Evolutionary conservation across 306 rosid genomes (phyloP), one percentile per base, ranked within the genome.

Genomic region (Sindora glabra): DNA sequence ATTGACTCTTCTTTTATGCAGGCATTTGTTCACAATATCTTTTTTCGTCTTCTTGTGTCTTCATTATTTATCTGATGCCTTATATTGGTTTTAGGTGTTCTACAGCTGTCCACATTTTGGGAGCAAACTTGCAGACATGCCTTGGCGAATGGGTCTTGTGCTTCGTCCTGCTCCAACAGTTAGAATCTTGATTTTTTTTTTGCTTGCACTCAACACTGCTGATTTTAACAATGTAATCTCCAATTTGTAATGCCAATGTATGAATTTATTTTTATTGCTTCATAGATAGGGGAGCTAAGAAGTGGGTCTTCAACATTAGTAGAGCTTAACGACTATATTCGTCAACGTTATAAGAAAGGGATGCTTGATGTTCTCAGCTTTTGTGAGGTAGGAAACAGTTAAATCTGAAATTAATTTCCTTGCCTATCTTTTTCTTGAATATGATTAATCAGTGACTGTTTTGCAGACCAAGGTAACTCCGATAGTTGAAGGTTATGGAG

Each of bases 81-180:
- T 64, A 30, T 30, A 64, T 48, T 68, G 74, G 44, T 48, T 74
- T 76, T 73, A 92, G 99, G 89, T 89, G 69, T 92, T 88, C 80
- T 92, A 92, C 56, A 89, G 99, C 81, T 92, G 99, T 77, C 99
- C 99, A 22, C 99, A 92, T 76, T 92, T 89, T 52, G 99, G 99
- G 61, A 92, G 99, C 90, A 92, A 82, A 78, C 90, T 92, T 45
- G 99, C 99, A 46, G 99, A 92, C 64, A 84, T 88, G 92, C 99
- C 99, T 49, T 88, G 89, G 99, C 83, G 83, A 76, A 88, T 92
- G 95, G 99, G 99, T 49, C 58, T 88, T 57, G 90, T 92, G 24
- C 81, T 92, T 65, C 95, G 95, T 45, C 95, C 96, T 57, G 90
- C 96, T 56, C 96, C 90, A 21, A 74, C 86, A 26, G 99, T 92